Evolutionary conservation across 495 filamentous ascomycete genomes (phyloP), one percentile per base, ranked within the genome.

Genomic region (Extremus antarcticus): DNA sequence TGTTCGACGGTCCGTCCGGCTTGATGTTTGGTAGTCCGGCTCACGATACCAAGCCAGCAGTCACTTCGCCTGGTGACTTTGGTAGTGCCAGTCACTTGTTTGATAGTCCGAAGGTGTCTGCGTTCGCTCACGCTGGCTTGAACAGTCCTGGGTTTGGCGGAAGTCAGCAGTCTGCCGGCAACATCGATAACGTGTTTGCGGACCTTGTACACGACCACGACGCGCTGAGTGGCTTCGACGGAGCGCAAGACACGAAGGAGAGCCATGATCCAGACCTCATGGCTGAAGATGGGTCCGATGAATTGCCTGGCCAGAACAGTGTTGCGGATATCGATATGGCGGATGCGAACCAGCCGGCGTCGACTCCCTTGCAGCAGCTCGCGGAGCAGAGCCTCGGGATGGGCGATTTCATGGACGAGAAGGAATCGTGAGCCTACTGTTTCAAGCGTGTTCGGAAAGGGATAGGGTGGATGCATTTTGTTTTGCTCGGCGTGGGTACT

Each of bases 181-280:
- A 52, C 25, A 55, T 62, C 17, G 59, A 62, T 29, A 58, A 49
- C 32, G 52, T 62, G 21, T 62, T 62, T 52, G 55, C 50, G 11
- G 59, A 62, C 46, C 47, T 62, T 19, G 51, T 62, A 35, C 22
- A 62, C 24, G 59, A 62, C 22, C 59, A 58, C 19, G 59, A 62
- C 23, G 47, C 40, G 11, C 23, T 51, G 11, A 15, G 20, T 19
- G 52, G 47, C 4, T 55, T 58, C 19, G 59, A 62, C 45, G 59
- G 55, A 2, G 19, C 50, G 21, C 38, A 17, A 17, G 59, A 58
- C 25, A 45, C 16, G 13, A 58, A 53, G 25, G 49, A 35, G 29
- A 4, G 13, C 7, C 29, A 35, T 4, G 29, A 35, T 35, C 29
- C 29, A 4, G 29, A 13, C 7, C 29, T 35, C 13, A 13, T 7